Percentiles rank a stretch among this genome's conserved stretches.
phyloP scores from a whole-genome alignment of 768 basidiomycete genomes.

The Mycena crocata region DNA sequence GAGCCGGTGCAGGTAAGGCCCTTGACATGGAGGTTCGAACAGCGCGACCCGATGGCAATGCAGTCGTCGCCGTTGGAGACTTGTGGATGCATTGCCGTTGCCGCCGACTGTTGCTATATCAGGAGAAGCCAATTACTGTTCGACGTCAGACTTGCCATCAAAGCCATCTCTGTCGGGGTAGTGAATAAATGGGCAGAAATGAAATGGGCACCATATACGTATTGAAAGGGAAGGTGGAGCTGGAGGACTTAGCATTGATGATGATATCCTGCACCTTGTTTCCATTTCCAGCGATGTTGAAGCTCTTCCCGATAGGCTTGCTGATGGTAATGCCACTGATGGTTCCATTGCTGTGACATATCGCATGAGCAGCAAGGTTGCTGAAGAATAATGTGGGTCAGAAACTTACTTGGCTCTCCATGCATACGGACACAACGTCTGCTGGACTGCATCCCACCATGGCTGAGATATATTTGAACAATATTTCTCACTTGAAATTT shows the following conservation, averaged over 20 bases:
- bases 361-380: neutral
- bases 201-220: no score
- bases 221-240: conserved; percentile 29
- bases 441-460: conserved; percentile 29
- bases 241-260: conserved; percentile 25
- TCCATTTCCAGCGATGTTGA: conserved; percentile 31
- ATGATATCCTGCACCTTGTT: conserved; percentile 21
- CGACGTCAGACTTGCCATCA: conserved; percentile 22
- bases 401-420: conserved; percentile 27
- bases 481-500: neutral
- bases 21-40: conserved; percentile 25
- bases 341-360: conserved; percentile 24
- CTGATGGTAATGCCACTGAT: conserved; percentile 27
- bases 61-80: conserved; percentile 31
- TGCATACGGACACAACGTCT: conserved; percentile 22
- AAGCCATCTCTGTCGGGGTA: conserved; percentile 15
- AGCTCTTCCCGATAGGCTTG: conserved; percentile 34
- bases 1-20: conserved; percentile 27
- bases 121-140: no score
- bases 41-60: conserved; percentile 28
- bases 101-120: conserved; percentile 19
- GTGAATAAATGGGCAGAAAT: no score
- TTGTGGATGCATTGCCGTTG: conserved; percentile 25
- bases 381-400: no score
- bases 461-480: neutral